These are phyloP conservation scores for Boletus coccyginus DNA, from an alignment of 768 basidiomycete genomes.

Conservation along the genomic window DNA sequence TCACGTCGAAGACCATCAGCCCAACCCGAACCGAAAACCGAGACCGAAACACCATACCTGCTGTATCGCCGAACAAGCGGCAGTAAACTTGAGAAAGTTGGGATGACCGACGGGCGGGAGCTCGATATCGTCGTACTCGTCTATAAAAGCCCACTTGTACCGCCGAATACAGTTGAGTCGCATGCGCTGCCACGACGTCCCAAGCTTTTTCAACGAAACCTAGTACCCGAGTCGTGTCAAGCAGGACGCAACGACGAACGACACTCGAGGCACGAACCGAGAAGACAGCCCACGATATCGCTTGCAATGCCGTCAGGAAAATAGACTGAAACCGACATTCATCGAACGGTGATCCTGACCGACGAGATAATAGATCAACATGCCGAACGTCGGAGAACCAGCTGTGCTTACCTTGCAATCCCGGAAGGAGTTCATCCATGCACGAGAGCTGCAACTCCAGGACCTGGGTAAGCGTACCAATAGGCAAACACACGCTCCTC, in stretches of 20 bases:
- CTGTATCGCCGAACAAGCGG: conserved; percentile 37
- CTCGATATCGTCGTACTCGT: conserved; percentile 53
- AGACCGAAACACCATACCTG: conserved; percentile 29
- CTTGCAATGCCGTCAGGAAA: conserved; percentile 57
- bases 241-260: neutral
- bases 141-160: conserved; percentile 76
- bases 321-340: conserved; percentile 51
- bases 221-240: conserved; percentile 18
- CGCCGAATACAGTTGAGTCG: conserved; percentile 59
- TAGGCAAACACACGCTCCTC: conserved; percentile 75
- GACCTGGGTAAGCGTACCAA: conserved; percentile 64
- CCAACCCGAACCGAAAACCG: too few relatives aligned
- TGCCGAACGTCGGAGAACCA: neutral
- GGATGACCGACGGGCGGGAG: conserved; percentile 51
- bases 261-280: conserved; percentile 37
- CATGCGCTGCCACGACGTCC: conserved; percentile 48
- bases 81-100: conserved; percentile 48
- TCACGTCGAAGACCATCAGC: neutral
- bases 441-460: conserved; percentile 53
- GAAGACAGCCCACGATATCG: conserved; percentile 52
- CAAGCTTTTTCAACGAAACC: conserved; percentile 48
- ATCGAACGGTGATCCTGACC: conserved; percentile 22
- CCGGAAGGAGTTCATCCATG: conserved; percentile 46
- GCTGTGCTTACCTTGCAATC: conserved; percentile 40
- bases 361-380: neutral